Evolutionary conservation across 2,329 filamentous ascomycete species (phyloP).

Genomic region (Knoxdaviesia capensis): DNA sequence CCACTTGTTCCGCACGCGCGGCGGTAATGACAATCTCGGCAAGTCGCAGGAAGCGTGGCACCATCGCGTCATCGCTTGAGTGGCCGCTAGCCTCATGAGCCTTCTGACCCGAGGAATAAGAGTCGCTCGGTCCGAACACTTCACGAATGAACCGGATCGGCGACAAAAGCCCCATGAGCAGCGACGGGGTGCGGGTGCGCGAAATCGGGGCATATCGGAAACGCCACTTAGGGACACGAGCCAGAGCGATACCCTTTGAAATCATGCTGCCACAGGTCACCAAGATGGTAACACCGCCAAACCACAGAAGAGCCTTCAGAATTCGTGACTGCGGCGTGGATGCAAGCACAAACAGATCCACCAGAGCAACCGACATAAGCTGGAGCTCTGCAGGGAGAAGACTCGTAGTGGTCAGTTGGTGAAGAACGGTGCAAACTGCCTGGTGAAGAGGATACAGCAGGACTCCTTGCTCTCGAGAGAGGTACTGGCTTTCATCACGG

Average conservation of each 20-base stretch:
- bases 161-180: background rate
- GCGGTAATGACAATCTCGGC: too few relatives aligned
- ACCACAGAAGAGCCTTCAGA: slow-evolving; percentile 68
- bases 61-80: too few relatives aligned
- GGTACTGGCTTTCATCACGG: background rate
- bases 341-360: slow-evolving; percentile 63
- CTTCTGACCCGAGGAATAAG: too few relatives aligned
- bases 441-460: slow-evolving; percentile 71
- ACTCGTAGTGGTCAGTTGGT: slow-evolving; percentile 74
- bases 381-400: slow-evolving; percentile 74
- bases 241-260: slow-evolving; percentile 66
- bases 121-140: too few relatives aligned
- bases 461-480: slow-evolving; percentile 37
- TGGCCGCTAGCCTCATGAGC: too few relatives aligned
- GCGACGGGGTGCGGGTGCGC: background rate
- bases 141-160: background rate
- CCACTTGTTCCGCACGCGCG: too few relatives aligned
- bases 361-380: slow-evolving; percentile 60
- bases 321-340: slow-evolving; percentile 68
- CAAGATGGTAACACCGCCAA: slow-evolving; percentile 59
- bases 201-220: slow-evolving; percentile 26
- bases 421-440: slow-evolving; percentile 50
- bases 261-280: slow-evolving; percentile 55
- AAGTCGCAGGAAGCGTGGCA: too few relatives aligned
- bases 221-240: slow-evolving; percentile 79